These are phyloP conservation scores for Melocanna baccifera DNA, from an alignment of 176 grass and related monocot species.

Conservation along the genomic window DNA sequence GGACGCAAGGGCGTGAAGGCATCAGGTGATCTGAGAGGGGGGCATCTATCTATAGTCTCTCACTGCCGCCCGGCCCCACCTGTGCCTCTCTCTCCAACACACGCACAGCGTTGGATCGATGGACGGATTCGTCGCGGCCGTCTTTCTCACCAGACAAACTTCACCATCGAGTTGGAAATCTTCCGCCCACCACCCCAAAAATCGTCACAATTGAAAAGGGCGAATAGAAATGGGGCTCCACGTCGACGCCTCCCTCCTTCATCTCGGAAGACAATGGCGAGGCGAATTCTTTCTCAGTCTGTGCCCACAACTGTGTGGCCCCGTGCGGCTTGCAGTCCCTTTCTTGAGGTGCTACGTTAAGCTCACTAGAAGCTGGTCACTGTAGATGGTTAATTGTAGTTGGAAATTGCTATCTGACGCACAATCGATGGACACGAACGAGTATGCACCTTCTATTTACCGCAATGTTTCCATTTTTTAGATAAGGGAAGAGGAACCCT, in stretches of 20 bases:
- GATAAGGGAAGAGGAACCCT: too few relatives aligned
- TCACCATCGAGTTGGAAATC: constrained; percentile 54
- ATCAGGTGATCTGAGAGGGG: constrained; percentile 37
- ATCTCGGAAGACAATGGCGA: constrained; percentile 19
- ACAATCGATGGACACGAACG: background rate
- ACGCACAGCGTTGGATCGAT: constrained; percentile 41
- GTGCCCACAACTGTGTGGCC: background rate
- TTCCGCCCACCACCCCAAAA: constrained; percentile 39
- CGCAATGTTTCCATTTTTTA: background rate
- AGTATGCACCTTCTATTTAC: background rate
- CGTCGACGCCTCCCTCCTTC: constrained; percentile 18
- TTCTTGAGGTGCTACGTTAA: background rate
- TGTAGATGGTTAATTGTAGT: background rate
- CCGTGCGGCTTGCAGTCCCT: background rate
- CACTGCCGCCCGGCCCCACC: constrained; percentile 4
- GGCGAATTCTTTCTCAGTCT: background rate
- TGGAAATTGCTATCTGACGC: background rate
- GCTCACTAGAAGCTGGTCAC: background rate
- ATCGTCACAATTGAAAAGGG: constrained; percentile 28
- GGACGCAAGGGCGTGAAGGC: background rate
- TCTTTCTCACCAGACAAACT: constrained; percentile 47
- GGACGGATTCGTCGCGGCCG: constrained; percentile 33
- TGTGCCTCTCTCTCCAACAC: constrained; percentile 11
- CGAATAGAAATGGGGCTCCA: constrained; percentile 19
- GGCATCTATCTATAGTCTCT: constrained; percentile 43